These are phyloP conservation scores for Haberlea rhodopensis DNA, from an alignment of 257 asterid species.

Conservation along the genomic window DNA sequence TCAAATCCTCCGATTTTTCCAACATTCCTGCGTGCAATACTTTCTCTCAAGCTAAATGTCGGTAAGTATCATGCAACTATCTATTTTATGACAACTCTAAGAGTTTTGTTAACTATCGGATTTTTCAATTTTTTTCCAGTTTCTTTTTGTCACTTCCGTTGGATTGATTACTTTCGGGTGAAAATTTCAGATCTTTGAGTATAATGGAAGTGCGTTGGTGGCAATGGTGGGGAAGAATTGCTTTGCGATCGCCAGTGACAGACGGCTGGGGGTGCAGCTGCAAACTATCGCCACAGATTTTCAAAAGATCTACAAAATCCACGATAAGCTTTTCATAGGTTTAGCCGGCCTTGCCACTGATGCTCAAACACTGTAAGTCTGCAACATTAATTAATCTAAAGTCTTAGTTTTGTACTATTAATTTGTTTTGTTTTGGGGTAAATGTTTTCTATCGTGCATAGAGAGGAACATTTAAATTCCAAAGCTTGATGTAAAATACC, in stretches of 20 bases:
- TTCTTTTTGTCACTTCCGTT: not conserved
- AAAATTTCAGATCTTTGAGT: conserved; percentile 78
- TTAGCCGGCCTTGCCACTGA: conserved; percentile 89
- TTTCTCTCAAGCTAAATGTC: conserved; percentile 35
- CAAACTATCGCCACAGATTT: conserved; percentile 91
- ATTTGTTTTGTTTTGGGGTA: not conserved
- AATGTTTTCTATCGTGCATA: not conserved
- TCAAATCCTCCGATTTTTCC: no score
- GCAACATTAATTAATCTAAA: not conserved
- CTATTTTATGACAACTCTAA: not conserved
- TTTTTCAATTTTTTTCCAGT: conserved; percentile 14
- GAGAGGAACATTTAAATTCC: not conserved
- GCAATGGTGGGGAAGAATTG: conserved; percentile 98
- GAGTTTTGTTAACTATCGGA: conserved; percentile 8
- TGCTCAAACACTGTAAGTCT: conserved; percentile 83
- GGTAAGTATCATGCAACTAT: conserved; percentile 38
- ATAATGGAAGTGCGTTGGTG: conserved; percentile 93
- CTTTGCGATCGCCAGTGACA: conserved; percentile 91
- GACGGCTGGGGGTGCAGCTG: conserved; percentile 87
- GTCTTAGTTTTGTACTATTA: no score
- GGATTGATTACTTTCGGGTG: conserved; percentile 7
- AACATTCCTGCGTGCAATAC: conserved; percentile 27
- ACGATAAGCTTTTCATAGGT: conserved; percentile 80
- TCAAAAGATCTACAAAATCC: conserved; percentile 71
- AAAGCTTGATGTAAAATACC: not conserved